A percentile compares a stretch with the other conserved stretches of the same genome.
Conservation (phyloP, 2,329 filamentous ascomycete species). For the Orbilia blumenaviensis region DNA sequence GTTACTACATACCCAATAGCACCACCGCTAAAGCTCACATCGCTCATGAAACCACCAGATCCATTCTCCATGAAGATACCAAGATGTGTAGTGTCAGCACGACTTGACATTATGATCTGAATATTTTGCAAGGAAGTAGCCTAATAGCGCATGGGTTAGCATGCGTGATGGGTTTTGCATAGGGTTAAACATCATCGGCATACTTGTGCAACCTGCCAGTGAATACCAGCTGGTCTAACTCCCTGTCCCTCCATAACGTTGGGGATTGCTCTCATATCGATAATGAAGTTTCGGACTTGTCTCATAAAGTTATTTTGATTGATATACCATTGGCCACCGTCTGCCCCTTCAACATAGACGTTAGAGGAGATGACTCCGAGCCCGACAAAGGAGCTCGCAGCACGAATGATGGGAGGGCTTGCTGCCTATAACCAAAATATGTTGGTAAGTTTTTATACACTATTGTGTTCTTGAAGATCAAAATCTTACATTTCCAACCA, state of each 20-base stretch:
- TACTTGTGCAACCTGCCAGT: slow-evolving; percentile 71
- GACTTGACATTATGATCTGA: slow-evolving; percentile 63
- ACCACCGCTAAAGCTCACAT: slow-evolving; percentile 84
- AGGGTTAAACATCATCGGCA: no score
- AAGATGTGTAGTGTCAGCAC: slow-evolving; percentile 59
- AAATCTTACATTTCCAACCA: slow-evolving; percentile 78
- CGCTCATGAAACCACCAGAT: slow-evolving; percentile 80
- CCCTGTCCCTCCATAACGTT: slow-evolving; percentile 56
- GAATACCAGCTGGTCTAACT: slow-evolving; percentile 64
- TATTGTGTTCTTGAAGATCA: slow-evolving; percentile 58
- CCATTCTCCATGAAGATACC: slow-evolving; percentile 72
- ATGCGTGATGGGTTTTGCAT: no score
- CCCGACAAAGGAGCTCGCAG: slow-evolving; percentile 75
- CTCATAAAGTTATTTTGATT: slow-evolving; percentile 88
- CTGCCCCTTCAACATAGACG: slow-evolving; percentile 72
- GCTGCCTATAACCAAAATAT: neutral
- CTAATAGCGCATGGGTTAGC: slow-evolving; percentile 61
- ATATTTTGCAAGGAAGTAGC: slow-evolving; percentile 70
- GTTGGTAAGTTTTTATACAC: neutral
- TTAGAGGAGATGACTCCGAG: slow-evolving; percentile 91
- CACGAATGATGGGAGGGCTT: slow-evolving; percentile 68
- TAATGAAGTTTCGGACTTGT: slow-evolving; percentile 81
- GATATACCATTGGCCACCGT: slow-evolving; percentile 67
- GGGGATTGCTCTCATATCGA: slow-evolving; percentile 76
- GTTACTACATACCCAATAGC: slow-evolving; percentile 66